phyloP scores from a whole-genome alignment of 2,329 filamentous ascomycete species.

The Exserohilum turcica region DNA sequence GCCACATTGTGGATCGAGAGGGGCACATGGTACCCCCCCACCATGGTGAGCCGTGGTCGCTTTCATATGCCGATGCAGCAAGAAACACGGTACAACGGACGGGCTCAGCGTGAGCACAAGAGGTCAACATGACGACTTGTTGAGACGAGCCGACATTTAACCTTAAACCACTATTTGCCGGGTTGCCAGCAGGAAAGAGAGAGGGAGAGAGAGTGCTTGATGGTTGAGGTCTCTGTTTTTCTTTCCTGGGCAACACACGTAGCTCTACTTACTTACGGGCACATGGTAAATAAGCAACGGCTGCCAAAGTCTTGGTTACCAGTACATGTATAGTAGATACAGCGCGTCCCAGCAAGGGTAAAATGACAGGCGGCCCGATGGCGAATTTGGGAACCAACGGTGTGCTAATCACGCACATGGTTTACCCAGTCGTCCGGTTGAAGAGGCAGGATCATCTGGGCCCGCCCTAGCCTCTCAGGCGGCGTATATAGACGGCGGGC shows the following conservation, averaged over 20 bases:
- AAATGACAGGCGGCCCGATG: constrained; percentile 26
- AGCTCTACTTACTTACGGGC: too few species aligned
- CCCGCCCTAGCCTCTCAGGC: constrained; percentile 27
- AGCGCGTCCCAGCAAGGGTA: constrained; percentile 23
- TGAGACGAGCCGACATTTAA: constrained; percentile 15
- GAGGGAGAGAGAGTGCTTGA: too few species aligned
- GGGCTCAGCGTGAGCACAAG: neutral
- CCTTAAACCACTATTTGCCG: constrained; percentile 6
- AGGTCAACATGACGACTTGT: neutral
- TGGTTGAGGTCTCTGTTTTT: too few species aligned
- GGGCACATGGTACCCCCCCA: constrained; percentile 24
- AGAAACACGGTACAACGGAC: constrained; percentile 8
- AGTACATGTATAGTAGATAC: too few species aligned
- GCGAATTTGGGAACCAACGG: constrained; percentile 25
- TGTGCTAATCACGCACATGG: constrained; percentile 3
- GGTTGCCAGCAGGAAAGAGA: neutral
- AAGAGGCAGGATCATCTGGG: constrained; percentile 28
- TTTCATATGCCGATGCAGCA: constrained; percentile 7
- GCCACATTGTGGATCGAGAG: constrained; percentile 20
- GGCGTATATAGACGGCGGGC: constrained; percentile 29
- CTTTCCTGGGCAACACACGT: too few species aligned
- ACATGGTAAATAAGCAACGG: constrained; percentile 1
- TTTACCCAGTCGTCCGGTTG: constrained; percentile 25
- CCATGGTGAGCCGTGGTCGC: constrained; percentile 14
- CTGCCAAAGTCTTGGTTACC: constrained; percentile 6